A percentile compares a stretch with the other conserved stretches of the same genome.
Conservation (phyloP, 176 grass and related monocot species). For the Oryza punctata region DNA sequence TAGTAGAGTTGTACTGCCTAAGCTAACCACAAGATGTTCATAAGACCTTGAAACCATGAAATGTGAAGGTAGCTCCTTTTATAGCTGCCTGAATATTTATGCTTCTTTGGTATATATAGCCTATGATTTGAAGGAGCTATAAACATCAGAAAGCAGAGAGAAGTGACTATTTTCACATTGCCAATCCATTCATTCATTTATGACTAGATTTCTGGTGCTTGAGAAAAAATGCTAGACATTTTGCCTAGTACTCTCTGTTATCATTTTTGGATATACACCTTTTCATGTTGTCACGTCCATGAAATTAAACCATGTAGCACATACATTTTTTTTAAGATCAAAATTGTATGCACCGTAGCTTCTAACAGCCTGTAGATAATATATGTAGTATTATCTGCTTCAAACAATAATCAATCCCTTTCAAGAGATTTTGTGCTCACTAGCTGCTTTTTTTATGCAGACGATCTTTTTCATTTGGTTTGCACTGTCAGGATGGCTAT, state of each 20-base stretch:
- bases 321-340: neutral
- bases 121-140: neutral
- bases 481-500: conserved; percentile 84
- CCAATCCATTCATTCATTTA: neutral
- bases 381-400: neutral
- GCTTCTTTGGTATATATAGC: neutral
- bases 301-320: neutral
- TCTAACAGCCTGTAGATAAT: neutral
- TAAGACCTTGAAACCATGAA: no score
- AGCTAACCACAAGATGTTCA: no score
- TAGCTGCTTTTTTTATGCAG: conserved; percentile 47
- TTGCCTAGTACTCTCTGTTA: neutral
- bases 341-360: neutral
- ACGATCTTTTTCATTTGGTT: conserved; percentile 87
- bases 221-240: neutral
- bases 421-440: neutral
- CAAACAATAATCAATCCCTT: neutral
- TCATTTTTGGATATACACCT: neutral
- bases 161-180: neutral
- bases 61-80: no score
- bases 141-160: neutral
- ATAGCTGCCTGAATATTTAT: no score
- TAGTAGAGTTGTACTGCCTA: no score
- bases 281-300: conserved; percentile 8
- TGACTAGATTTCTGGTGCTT: conserved; percentile 10